Percentiles rank a stretch among this genome's conserved stretches.
Conservation (phyloP, 176 grass and related monocot species). For the Eragrostis curvula region DNA sequence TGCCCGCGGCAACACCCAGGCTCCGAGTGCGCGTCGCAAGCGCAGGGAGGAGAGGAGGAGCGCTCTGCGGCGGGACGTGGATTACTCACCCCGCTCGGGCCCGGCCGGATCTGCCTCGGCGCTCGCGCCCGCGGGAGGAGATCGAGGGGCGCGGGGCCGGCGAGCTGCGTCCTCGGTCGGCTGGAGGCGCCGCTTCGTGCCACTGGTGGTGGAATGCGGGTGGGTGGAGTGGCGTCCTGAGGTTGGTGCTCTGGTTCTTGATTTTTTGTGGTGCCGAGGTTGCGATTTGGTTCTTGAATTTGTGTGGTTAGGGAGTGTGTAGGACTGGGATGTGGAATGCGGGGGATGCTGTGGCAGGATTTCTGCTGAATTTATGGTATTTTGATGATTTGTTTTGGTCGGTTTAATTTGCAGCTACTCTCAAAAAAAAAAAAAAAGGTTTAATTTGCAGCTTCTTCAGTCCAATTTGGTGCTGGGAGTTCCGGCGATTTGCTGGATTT, state of each 20-base stretch:
- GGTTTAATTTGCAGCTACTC: constrained; percentile 9
- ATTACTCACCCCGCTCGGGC: not conserved
- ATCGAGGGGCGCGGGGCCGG: constrained; percentile 26
- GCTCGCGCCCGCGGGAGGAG: constrained; percentile 43
- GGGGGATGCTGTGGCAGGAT: not conserved
- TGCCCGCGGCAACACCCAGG: constrained; percentile 53
- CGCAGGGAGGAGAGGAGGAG: constrained; percentile 21
- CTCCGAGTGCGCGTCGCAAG: not conserved
- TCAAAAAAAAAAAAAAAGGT: no score
- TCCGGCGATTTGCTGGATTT: constrained; percentile 1
- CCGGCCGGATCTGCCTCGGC: constrained; percentile 43
- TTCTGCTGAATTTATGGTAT: constrained; percentile 1
- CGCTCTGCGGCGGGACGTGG: not conserved
- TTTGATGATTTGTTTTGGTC: not conserved
- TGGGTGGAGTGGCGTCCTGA: constrained; percentile 16
- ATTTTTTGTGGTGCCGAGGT: not conserved
- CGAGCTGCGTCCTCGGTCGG: not conserved
- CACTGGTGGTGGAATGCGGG: constrained; percentile 36
- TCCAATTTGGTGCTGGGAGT: constrained; percentile 21
- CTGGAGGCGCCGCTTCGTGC: not conserved
- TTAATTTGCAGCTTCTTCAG: constrained; percentile 17
- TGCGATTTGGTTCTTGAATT: constrained; percentile 31
- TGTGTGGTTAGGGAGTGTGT: not conserved
- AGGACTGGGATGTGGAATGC: constrained; percentile 18
- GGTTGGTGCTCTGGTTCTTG: not conserved